Base-by-base conservation (phyloP, 1,284 basidiomycete species). In the Ceraceosorus guamensis region DNA sequence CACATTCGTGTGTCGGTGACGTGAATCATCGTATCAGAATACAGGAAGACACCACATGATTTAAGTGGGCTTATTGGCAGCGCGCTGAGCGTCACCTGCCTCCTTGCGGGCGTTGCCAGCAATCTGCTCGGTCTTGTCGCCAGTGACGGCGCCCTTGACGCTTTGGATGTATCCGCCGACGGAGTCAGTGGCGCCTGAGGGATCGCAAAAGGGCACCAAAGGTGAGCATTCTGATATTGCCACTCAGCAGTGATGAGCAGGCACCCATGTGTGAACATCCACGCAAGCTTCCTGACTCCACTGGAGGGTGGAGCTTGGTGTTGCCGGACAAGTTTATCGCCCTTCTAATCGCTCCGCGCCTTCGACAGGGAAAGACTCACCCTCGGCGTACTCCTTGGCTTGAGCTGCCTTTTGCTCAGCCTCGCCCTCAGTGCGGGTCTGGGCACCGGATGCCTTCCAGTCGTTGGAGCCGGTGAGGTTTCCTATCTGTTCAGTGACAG, bases 301-400 rank as follows among this genome's bases (percentile, higher is more conserved):
- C 24, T 3, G 24, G 24, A 24, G 24, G 24, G 24, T 24, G 24
- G 3, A 24, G 24, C 24, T 3, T 24, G 24, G 24, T 24, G 24
- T 2, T 24, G 24, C 24, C 24, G 24, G 3, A 24, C 24, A 24
- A 24, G 3, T 3, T 3, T 24, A 24, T 24, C 1, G 24, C 24
- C 24, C 1, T 24, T 3, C 24, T 24, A 1, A 24, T 24, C 24
- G 24, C 24, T 24, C 24, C 3, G 24, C 3, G 24, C 24, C 24
- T 24, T 24, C 24, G 24, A 24, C 24, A 24, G 24, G 3, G 24
- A 24, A 24, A 3, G 24, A 16, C 39, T 41, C 52, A 35, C 69
- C 69, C 62, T 71, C 69, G 49, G 67, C 65, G 62, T 71, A 69
- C 30, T 52, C 62, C 63, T 70, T 64, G 50, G 68, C 60, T 55